Conservation (phyloP, 2,329 filamentous ascomycete species). For the Trichoderma aggressivum region DNA sequence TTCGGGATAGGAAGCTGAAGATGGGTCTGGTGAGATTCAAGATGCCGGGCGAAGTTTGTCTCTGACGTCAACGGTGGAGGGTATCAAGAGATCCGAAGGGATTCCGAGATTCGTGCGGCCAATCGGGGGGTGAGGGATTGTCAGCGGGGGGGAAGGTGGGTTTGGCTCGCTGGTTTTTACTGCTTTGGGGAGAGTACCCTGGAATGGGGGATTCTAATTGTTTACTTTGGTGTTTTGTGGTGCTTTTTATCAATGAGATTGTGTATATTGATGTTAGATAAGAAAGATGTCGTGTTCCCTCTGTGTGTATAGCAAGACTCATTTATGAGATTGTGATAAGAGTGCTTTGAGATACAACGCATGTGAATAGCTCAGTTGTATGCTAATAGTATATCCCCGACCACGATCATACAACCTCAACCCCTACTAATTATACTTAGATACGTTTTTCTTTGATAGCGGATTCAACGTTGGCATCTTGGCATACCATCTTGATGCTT, state of each 20-base stretch:
- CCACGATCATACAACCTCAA: no score
- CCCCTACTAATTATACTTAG: no score
- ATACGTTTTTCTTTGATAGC: no score
- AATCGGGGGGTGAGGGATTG: not conserved
- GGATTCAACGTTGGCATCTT: no score
- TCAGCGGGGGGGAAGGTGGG: not conserved
- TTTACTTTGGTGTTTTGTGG: not conserved
- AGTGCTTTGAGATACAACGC: no score
- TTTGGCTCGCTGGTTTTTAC: not conserved
- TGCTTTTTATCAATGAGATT: not conserved
- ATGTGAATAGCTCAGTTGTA: no score
- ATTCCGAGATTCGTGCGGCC: not conserved
- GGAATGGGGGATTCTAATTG: not conserved
- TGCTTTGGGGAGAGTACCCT: not conserved
- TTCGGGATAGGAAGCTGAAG: not conserved
- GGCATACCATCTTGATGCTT: no score
- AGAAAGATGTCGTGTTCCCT: not conserved
- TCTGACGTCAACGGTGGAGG: conserved; percentile 9
- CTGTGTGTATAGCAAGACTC: no score
- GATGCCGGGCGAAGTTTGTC: not conserved
- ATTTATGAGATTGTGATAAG: no score
- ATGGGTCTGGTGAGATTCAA: not conserved
- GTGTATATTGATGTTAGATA: not conserved
- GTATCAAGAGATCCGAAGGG: not conserved
- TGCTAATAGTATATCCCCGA: no score